phyloP scores from a whole-genome alignment of 2,329 filamentous ascomycete species.

The Magnaporthiopsis poae region DNA sequence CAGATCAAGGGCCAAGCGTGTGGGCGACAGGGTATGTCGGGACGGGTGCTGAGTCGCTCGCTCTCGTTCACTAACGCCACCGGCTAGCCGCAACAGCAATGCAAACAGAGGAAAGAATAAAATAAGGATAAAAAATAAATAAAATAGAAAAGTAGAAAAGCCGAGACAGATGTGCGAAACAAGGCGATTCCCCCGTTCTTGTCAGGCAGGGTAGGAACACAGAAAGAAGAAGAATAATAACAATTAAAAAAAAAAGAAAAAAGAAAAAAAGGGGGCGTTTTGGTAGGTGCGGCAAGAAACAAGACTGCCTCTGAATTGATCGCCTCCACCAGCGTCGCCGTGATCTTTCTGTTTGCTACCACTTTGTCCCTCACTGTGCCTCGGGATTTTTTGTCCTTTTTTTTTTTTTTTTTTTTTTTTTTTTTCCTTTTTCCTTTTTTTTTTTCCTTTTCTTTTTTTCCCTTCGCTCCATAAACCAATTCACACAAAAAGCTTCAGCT shows the following conservation, averaged over 20 bases:
- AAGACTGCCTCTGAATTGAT: background rate
- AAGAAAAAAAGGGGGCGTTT: background rate
- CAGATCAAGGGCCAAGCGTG: constrained; percentile 1
- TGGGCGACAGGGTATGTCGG: background rate
- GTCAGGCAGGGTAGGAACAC: background rate
- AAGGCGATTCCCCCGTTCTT: background rate
- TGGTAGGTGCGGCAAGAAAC: background rate
- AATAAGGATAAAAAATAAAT: constrained; percentile 6
- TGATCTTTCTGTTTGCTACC: background rate
- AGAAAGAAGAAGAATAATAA: too few species aligned
- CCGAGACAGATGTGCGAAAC: background rate
- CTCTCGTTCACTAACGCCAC: constrained; percentile 8
- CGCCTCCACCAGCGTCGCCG: background rate
- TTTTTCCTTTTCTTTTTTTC: background rate
- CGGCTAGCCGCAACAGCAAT: background rate
- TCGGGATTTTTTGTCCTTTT: background rate
- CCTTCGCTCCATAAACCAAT: background rate
- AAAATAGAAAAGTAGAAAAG: background rate
- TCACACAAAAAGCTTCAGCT: background rate
- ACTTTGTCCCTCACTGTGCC: background rate
- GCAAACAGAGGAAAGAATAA: background rate
- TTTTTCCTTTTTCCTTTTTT: background rate
- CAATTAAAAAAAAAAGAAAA: too few species aligned
- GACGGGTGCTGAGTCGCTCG: background rate
- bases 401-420: background rate